Percentiles rank a stretch among this genome's conserved stretches.
phyloP scores from a whole-genome alignment of 768 basidiomycete genomes.

The Leccinum subtestaceum region DNA sequence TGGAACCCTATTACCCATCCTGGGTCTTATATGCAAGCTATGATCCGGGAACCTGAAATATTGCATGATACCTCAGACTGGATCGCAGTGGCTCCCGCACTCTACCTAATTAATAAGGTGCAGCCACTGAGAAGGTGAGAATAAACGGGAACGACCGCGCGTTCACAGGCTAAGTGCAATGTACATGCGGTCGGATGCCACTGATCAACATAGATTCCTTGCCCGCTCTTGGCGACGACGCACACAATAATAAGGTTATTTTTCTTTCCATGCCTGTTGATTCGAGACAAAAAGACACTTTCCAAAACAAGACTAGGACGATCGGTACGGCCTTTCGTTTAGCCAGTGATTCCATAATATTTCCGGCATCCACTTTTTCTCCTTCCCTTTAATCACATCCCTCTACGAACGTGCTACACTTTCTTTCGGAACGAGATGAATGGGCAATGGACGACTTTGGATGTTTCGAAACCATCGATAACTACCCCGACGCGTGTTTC shows the following conservation, averaged over 20 bases:
- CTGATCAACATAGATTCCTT: background rate
- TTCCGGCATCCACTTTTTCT: background rate
- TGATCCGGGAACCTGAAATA: background rate
- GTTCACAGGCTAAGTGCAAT: background rate
- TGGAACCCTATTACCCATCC: background rate
- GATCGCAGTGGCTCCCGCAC: background rate
- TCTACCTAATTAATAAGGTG: background rate
- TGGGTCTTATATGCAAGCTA: background rate
- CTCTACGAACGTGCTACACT: background rate
- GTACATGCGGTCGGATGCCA: conserved; percentile 3
- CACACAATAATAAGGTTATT: background rate
- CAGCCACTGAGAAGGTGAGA: background rate
- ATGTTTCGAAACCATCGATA: conserved; percentile 3
- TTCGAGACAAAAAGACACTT: background rate
- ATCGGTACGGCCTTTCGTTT: background rate
- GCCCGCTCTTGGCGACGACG: conserved; percentile 5
- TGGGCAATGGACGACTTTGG: background rate
- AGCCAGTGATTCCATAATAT: background rate
- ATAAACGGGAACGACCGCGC: background rate
- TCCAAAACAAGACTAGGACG: background rate
- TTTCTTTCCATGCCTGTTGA: background rate
- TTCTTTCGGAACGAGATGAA: background rate
- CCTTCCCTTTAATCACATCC: background rate
- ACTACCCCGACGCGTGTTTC: background rate
- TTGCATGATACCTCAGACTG: background rate